phyloP scores from a whole-genome alignment of 169 alveolate genomes.

The Plasmodium adleri region DNA sequence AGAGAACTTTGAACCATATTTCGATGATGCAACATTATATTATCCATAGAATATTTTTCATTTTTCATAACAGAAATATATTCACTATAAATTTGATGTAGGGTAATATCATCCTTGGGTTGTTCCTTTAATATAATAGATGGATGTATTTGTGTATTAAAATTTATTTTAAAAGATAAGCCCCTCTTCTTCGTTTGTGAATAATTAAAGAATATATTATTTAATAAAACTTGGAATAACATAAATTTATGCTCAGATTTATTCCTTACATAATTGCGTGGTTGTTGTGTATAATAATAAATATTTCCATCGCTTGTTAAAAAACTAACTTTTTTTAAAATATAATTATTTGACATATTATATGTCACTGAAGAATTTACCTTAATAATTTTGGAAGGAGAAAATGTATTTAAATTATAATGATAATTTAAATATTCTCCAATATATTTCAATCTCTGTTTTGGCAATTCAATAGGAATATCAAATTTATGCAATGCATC shows the following conservation, averaged over 20 bases:
- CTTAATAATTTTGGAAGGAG: constrained; percentile 22
- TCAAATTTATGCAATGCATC: constrained; percentile 33
- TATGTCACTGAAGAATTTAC: constrained; percentile 10
- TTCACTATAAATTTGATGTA: constrained; percentile 52
- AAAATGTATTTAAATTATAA: constrained; percentile 27
- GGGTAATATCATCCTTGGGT: constrained; percentile 23
- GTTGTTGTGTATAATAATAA: constrained; percentile 39
- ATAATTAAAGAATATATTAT: constrained; percentile 64
- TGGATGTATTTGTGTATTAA: constrained; percentile 51
- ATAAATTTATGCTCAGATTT: constrained; percentile 70
- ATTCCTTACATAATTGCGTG: constrained; percentile 25
- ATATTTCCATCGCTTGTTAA: constrained; percentile 68
- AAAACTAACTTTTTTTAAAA: constrained; percentile 57
- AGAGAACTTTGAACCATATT: constrained; percentile 25
- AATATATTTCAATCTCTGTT: constrained; percentile 50
- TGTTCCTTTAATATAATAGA: constrained; percentile 57
- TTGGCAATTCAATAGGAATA: constrained; percentile 50
- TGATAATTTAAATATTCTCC: constrained; percentile 41
- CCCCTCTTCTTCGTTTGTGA: constrained; percentile 56
- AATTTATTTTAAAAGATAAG: constrained; percentile 28
- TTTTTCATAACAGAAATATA: constrained; percentile 6
- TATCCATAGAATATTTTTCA: constrained; percentile 50
- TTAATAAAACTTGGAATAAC: constrained; percentile 66
- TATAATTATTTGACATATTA: constrained; percentile 1
- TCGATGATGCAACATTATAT: constrained; percentile 49